Evolutionary conservation across 495 filamentous ascomycete species (phyloP), one percentile per base, ranked within the genome.

Genomic region (Xylaria sp.): DNA sequence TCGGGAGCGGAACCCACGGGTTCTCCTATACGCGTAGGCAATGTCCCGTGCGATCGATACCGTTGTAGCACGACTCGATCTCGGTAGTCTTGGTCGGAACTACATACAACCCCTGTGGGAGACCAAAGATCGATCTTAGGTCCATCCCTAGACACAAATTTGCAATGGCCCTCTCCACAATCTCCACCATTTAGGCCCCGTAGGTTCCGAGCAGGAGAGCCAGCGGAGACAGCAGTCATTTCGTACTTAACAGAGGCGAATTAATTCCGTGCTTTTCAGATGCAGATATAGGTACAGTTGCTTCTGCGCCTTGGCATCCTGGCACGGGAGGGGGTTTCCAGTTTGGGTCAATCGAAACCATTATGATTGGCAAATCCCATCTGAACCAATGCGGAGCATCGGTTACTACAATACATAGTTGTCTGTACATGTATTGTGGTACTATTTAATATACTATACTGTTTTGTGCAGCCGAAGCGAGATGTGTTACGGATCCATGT

Each of bases 51-150:
- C 5, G 2, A 15, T 41, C 8, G 3, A 26, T 17, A 41, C 35
- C 35, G 58, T 61, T 43, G 41, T 41, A 41, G 35, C 58, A 61
- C 58, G 9, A 61, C 59, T 61, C 21, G 37, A 67, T 55, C 64
- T 67, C 48, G 64, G 43, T 55, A 41, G 48, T 1, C 17, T n/a
- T 31, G 33, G 17, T 17, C 19, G 11, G 37, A 43, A 62, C 1
- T 62, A 41, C 59, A 29, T 29, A 43, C 8, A 41, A 6, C 8
- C 59, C 59, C 37, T 62, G 59, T 43, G 50, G 41, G n/a, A 67
- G 35, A 5, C 46, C 64, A 48, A 55, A 55, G 48, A 67, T 67
- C 64, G 64, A 67, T 67, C 64, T 67, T 35, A 50, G 48, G 33
- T 55, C 33, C 64, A 53, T 67, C 46, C 24, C 31, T 64, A n/a